Conservation (phyloP, 306 rosid species). For the Herpetospermum pedunculosum region DNA sequence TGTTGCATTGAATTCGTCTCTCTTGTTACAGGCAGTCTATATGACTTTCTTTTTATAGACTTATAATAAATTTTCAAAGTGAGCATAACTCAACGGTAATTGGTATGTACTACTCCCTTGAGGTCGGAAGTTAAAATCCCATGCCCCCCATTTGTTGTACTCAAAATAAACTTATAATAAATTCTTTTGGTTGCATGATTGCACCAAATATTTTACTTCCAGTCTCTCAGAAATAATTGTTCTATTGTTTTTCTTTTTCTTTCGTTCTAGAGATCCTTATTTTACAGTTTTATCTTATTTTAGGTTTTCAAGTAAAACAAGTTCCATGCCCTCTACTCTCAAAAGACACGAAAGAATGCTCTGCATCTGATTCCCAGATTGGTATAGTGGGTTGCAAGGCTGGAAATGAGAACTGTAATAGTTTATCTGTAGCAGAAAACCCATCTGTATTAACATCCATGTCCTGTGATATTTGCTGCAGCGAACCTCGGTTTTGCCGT, state of each 20-base stretch:
- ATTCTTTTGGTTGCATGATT: background rate
- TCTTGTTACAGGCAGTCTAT: background rate
- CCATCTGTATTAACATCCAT: constrained; percentile 20
- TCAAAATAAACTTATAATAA: background rate
- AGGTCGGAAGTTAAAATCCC: no score
- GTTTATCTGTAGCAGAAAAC: constrained; percentile 26
- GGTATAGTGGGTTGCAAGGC: constrained; percentile 43
- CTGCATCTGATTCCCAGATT: constrained; percentile 17
- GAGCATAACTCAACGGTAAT: no score
- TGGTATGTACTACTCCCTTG: no score
- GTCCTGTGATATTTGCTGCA: constrained; percentile 70
- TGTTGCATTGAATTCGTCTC: background rate
- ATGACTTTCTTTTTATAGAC: background rate
- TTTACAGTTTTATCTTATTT: constrained; percentile 9
- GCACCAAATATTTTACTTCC: background rate
- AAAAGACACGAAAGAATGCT: constrained; percentile 24
- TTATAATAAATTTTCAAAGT: no score
- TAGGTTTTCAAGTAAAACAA: constrained; percentile 18
- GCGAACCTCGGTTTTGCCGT: constrained; percentile 61
- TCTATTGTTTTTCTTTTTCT: background rate
- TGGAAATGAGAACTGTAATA: constrained; percentile 44
- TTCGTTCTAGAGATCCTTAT: background rate
- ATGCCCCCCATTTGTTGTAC: no score
- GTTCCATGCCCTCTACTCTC: constrained; percentile 28
- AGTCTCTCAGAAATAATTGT: background rate